A percentile compares a stretch with the other conserved stretches of the same genome.
phyloP scores from a whole-genome alignment of 306 rosid genomes.

The Malus asiatica region DNA sequence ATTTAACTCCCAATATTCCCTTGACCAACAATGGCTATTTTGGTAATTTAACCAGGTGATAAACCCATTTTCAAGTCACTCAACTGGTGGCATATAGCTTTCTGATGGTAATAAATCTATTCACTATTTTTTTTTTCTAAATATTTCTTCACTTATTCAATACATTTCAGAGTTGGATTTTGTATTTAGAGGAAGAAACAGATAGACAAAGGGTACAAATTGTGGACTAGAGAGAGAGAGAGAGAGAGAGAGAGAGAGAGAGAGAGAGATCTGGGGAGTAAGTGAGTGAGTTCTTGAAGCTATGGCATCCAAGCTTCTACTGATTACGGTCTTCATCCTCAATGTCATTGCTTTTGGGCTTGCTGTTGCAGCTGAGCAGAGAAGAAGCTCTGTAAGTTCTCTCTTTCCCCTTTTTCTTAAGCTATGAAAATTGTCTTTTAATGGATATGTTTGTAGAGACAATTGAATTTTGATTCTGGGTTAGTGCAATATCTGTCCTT shows the following conservation, averaged over 20 bases:
- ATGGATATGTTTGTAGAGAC: background rate
- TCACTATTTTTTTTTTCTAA: background rate
- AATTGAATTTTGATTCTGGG: conserved; percentile 8
- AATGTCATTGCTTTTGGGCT: conserved; percentile 88
- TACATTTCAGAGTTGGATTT: background rate
- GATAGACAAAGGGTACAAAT: background rate
- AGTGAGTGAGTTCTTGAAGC: conserved; percentile 18
- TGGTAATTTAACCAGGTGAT: conserved; percentile 26
- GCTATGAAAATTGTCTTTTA: background rate
- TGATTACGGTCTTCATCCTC: conserved; percentile 50
- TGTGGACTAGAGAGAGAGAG: background rate
- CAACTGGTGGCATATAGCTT: conserved; percentile 26
- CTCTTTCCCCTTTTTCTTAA: background rate
- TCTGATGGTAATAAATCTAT: conserved; percentile 9
- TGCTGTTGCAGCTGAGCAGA: conserved; percentile 90
- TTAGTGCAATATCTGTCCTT: conserved; percentile 1
- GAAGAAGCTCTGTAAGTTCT: conserved; percentile 85
- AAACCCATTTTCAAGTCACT: conserved; percentile 4
- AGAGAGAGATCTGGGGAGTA: conserved; percentile 29
- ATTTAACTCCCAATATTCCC: no score
- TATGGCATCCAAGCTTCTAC: conserved; percentile 90
- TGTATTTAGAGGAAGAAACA: conserved; percentile 7
- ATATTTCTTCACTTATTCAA: background rate
- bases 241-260: background rate
- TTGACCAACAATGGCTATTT: conserved; percentile 5